Evolutionary conservation across 495 filamentous ascomycete species (phyloP).

Genomic region (Hyphodiscus hymeniophilus): DNA sequence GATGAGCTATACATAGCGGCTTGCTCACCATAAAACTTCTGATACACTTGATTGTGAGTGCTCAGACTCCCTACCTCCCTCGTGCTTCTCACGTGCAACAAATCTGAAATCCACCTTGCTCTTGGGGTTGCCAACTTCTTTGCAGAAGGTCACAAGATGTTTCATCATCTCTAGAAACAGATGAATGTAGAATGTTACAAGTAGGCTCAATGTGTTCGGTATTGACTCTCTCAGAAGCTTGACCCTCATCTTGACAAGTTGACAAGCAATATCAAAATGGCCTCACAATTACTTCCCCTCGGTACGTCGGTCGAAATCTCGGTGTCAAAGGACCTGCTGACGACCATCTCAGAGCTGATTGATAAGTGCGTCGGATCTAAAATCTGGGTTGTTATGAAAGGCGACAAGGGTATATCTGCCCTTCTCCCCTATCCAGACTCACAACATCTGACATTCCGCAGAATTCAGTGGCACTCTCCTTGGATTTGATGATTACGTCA

Average conservation of each 20-base stretch:
- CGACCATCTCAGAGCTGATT: conserved; percentile 67
- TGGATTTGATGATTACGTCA: conserved; percentile 98
- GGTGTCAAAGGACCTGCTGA: conserved; percentile 20
- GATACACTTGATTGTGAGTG: too few species aligned
- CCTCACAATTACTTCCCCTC: conserved; percentile 72
- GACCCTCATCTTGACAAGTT: neutral
- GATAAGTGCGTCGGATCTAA: conserved; percentile 96
- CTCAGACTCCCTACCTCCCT: too few species aligned
- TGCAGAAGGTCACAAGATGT: neutral
- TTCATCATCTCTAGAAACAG: neutral
- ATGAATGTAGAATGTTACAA: neutral
- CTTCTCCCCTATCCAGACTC: conserved; percentile 3
- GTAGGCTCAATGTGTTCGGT: too few species aligned
- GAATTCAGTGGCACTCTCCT: conserved; percentile 91
- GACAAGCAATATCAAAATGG: conserved; percentile 39
- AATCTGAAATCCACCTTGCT: too few species aligned
- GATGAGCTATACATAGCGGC: conserved; percentile 5
- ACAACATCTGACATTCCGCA: conserved; percentile 31
- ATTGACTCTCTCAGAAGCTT: neutral
- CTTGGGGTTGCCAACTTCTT: too few species aligned
- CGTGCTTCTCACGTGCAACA: too few species aligned
- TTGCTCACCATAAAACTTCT: too few species aligned
- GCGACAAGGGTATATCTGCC: conserved; percentile 71
- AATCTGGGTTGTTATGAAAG: conserved; percentile 99
- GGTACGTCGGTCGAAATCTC: conserved; percentile 35